Base-by-base conservation (phyloP, 1,139 yeast genomes). In the Lodderomyces jiufengensis region DNA sequence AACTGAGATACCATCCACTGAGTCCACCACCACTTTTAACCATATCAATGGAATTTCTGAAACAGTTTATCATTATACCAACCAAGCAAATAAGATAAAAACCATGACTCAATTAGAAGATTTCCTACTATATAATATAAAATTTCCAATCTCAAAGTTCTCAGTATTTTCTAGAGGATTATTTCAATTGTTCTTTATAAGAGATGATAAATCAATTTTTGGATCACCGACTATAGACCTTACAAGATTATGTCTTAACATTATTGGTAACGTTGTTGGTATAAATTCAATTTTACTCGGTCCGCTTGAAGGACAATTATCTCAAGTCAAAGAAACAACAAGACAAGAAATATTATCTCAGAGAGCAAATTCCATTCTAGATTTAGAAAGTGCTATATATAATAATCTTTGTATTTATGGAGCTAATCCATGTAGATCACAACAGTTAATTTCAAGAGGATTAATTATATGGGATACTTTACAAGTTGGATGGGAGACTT, bases 341-440 rank as follows among this genome's bases (percentile, higher is more conserved):
- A 42, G 41, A 25, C 24, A 28, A 1, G 48, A 47, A 5, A 40
- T 46, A 2, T 10, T 38, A 13, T 22, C 29, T 9, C 33, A 33
- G 29, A 35, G 36, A 29, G 23, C 13, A 7, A 31, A 32, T n/a
- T 22, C 28, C 7, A 21, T 40, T 6, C 37, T 31, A 11, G 74
- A 70, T 37, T 41, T 74, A 12, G 78, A 73, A 40, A 55, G 66
- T 3, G 74, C 73, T 0, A 56, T 69, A 16, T 75, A 76, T 50
- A 87, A 83, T 40, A 63, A 72, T 49, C 53, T 84, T 27, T 73
- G 78, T 9, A 65, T 73, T 2, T 63, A 69, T 43, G 81, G 86
- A 12, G 84, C 81, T 55, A 90, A 90, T 51, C 78, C 86, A 18
- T 79, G 95, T 37, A 73, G 96, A 36, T 92, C 86, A 52, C 76